A percentile compares a stretch with the other conserved stretches of the same genome.
Conservation (phyloP, 805 yeast species). For the Lipomyces lipofer region DNA sequence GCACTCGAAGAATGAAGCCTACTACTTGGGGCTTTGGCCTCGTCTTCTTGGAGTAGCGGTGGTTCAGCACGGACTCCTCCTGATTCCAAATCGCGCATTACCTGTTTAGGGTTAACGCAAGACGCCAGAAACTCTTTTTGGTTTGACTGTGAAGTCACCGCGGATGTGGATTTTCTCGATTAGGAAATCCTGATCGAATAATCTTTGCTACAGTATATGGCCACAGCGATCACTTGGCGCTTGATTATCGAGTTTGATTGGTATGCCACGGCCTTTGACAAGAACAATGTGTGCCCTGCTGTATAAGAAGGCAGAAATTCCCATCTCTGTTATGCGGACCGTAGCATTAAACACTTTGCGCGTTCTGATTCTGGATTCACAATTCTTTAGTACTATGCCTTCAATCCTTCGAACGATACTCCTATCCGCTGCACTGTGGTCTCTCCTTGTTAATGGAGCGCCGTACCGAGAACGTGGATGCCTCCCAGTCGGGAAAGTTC, state of each 20-base stretch:
- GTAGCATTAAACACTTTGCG: background rate
- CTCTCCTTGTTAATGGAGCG: background rate
- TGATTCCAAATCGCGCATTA: conserved; percentile 1
- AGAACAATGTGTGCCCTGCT: background rate
- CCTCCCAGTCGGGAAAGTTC: background rate
- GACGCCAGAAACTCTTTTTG: background rate
- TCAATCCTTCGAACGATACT: background rate
- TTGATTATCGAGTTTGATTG: background rate
- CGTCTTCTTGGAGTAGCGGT: too few relatives aligned
- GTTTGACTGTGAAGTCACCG: background rate
- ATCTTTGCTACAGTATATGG: background rate
- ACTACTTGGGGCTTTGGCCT: too few relatives aligned
- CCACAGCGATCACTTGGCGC: background rate
- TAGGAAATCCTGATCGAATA: background rate
- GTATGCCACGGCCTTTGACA: background rate
- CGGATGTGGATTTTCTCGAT: background rate
- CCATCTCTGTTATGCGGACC: background rate
- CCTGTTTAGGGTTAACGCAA: background rate
- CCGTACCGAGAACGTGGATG: background rate
- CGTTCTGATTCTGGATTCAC: background rate
- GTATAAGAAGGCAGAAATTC: background rate
- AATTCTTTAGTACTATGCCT: background rate
- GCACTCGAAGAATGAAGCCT: background rate
- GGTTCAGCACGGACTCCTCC: background rate
- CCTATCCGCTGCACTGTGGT: background rate